Conservation (phyloP, 2,329 filamentous ascomycete species). For the Talaromyces albobiverticillius region DNA sequence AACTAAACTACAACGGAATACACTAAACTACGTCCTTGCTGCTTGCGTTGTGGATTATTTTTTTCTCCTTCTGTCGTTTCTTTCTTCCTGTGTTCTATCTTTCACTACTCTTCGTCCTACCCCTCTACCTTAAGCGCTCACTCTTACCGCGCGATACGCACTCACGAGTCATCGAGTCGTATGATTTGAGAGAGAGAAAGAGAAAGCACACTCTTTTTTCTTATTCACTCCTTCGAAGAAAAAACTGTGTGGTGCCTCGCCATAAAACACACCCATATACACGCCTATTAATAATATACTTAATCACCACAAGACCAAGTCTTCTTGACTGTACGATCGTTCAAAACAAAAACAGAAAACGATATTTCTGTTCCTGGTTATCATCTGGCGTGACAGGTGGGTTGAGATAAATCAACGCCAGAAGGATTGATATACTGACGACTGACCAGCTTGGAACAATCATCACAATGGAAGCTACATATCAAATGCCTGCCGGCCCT, state of each 20-base stretch:
- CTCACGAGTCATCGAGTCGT: not conserved
- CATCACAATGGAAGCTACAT: constrained; percentile 63
- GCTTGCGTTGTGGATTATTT: constrained; percentile 1
- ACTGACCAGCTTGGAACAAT: not conserved
- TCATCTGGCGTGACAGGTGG: constrained; percentile 8
- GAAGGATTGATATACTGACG: not conserved
- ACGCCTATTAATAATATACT: constrained; percentile 11
- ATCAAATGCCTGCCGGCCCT: constrained; percentile 48
- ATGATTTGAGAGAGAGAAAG: not conserved
- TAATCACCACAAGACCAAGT: constrained; percentile 7
- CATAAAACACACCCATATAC: not conserved
- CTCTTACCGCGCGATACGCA: not conserved
- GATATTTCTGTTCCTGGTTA: constrained; percentile 5
- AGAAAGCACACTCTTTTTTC: not conserved
- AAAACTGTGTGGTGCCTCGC: constrained; percentile 5
- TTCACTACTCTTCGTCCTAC: not conserved
- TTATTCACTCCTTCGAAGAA: constrained; percentile 12
- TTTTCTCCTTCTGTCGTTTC: constrained; percentile 2
- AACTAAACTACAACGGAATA: not conserved
- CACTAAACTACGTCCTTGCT: constrained; percentile 1
- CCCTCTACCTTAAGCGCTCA: not conserved
- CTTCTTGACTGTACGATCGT: not conserved
- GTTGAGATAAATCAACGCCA: not conserved
- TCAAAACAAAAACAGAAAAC: no score
- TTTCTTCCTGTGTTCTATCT: not conserved